Evolutionary conservation across 2,329 filamentous ascomycete species (phyloP).

Genomic region (Pezicula neosporulosa): DNA sequence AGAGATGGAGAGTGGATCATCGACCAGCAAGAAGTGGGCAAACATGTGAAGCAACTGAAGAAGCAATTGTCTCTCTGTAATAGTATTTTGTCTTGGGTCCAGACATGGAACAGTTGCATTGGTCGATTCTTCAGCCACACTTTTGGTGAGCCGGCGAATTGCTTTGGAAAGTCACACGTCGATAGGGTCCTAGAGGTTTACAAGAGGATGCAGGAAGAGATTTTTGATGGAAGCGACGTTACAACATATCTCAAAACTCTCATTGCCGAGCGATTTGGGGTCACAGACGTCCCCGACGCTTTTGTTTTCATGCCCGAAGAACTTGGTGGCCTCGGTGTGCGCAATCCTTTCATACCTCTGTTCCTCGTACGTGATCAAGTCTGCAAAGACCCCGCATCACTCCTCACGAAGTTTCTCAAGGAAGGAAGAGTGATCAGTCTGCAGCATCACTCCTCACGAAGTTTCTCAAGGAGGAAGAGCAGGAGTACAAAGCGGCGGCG

Average conservation of each 20-base stretch:
- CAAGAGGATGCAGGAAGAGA: conserved; percentile 43
- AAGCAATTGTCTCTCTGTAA: conserved; percentile 48
- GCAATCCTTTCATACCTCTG: conserved; percentile 34
- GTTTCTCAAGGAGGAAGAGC: conserved; percentile 28
- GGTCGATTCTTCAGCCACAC: conserved; percentile 53
- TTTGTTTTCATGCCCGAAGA: conserved; percentile 34
- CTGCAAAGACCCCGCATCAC: conserved; percentile 14
- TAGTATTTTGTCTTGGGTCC: conserved; percentile 52
- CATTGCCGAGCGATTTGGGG: conserved; percentile 45
- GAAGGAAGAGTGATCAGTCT: conserved; percentile 23
- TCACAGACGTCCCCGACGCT: conserved; percentile 30
- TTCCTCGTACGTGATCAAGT: conserved; percentile 19
- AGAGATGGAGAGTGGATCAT: conserved; percentile 44
- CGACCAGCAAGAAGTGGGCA: conserved; percentile 47
- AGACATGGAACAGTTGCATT: conserved; percentile 56
- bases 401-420: conserved; percentile 21
- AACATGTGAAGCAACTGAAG: conserved; percentile 50
- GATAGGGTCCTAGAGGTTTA: conserved; percentile 49
- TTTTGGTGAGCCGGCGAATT: conserved; percentile 49
- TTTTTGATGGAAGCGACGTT: conserved; percentile 40
- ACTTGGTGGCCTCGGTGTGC: conserved; percentile 33
- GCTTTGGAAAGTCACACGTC: conserved; percentile 49
- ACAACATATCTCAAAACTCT: conserved; percentile 42
- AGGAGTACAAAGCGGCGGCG: conserved; percentile 30
- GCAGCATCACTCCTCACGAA: too few relatives aligned